A percentile compares a stretch with the other conserved stretches of the same genome.
These are phyloP conservation scores for Scedosporium boydii DNA, from an alignment of 2,329 filamentous ascomycete species.

Conservation along the genomic window DNA sequence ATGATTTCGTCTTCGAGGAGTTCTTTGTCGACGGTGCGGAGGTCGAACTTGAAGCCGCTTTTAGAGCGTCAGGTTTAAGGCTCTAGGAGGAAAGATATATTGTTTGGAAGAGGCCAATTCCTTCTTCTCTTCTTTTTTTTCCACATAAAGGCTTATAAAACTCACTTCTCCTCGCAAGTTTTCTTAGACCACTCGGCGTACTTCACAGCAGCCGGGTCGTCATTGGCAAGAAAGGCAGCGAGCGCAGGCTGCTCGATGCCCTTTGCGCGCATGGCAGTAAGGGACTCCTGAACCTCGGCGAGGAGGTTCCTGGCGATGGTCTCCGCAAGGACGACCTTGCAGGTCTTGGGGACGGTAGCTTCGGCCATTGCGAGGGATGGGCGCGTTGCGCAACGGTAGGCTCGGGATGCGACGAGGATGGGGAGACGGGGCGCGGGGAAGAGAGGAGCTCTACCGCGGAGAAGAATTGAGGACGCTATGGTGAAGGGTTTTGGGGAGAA, in stretches of 20 bases:
- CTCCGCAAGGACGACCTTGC: slow-evolving; percentile 87
- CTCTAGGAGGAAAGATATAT: too few species aligned
- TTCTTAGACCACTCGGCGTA: slow-evolving; percentile 98
- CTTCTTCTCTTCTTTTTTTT: not conserved
- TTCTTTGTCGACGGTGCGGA: slow-evolving; percentile 77
- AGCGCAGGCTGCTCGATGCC: slow-evolving; percentile 56
- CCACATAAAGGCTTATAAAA: too few species aligned
- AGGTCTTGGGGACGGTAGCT: slow-evolving; percentile 51
- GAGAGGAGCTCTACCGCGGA: not conserved
- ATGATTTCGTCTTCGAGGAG: slow-evolving; percentile 82
- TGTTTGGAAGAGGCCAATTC: not conserved
- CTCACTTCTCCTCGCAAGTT: slow-evolving; percentile 93
- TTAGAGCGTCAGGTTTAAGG: slow-evolving; percentile 6
- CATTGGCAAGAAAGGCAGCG: slow-evolving; percentile 86
- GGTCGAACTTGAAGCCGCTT: slow-evolving; percentile 73
- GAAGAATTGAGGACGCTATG: not conserved
- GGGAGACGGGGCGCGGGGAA: not conserved
- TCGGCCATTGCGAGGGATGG: slow-evolving; percentile 18
- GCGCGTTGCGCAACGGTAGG: not conserved
- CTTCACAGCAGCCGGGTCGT: slow-evolving; percentile 80
- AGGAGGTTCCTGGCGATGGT: slow-evolving; percentile 78
- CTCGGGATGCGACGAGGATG: not conserved
- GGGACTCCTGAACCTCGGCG: slow-evolving; percentile 64
- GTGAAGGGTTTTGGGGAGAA: not conserved
- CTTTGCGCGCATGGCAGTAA: slow-evolving; percentile 58